phyloP scores from a whole-genome alignment of 306 rosid genomes.

The Potentilla sterilis region DNA sequence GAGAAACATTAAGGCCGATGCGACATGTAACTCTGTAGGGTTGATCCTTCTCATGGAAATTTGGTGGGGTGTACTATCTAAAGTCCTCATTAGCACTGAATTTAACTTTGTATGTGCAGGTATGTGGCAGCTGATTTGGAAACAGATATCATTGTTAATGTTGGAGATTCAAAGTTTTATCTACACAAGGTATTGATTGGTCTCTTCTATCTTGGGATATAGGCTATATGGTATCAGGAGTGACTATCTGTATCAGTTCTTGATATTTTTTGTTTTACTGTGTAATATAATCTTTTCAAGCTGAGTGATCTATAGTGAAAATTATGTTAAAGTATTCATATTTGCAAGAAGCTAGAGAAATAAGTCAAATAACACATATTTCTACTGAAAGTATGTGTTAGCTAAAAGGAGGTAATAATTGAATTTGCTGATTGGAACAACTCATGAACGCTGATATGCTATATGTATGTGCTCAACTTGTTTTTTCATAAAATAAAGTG shows the following conservation, averaged over 20 bases:
- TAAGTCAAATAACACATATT: background rate
- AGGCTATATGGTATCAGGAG: background rate
- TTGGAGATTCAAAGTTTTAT: constrained; percentile 69
- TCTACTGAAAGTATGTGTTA: background rate
- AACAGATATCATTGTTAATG: constrained; percentile 59
- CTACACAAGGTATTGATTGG: constrained; percentile 71
- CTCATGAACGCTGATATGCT: background rate
- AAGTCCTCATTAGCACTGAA: constrained; percentile 1
- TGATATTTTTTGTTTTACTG: background rate
- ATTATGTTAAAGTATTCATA: background rate
- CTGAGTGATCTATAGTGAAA: background rate
- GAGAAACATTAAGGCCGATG: background rate
- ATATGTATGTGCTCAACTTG: background rate
- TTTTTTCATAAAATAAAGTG: background rate
- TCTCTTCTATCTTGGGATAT: constrained; percentile 11
- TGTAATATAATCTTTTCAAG: background rate
- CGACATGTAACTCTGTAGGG: background rate
- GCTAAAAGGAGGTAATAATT: background rate
- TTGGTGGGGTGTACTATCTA: background rate
- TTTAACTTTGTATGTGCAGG: constrained; percentile 45
- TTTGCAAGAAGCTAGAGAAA: background rate
- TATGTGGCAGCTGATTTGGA: constrained; percentile 82
- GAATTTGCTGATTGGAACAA: background rate
- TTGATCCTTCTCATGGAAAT: background rate
- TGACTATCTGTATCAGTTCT: background rate